Percentiles rank a stretch among this genome's conserved stretches.
Conservation (phyloP, 2,329 filamentous ascomycete species). For the Cladosporium cucumerinum region DNA sequence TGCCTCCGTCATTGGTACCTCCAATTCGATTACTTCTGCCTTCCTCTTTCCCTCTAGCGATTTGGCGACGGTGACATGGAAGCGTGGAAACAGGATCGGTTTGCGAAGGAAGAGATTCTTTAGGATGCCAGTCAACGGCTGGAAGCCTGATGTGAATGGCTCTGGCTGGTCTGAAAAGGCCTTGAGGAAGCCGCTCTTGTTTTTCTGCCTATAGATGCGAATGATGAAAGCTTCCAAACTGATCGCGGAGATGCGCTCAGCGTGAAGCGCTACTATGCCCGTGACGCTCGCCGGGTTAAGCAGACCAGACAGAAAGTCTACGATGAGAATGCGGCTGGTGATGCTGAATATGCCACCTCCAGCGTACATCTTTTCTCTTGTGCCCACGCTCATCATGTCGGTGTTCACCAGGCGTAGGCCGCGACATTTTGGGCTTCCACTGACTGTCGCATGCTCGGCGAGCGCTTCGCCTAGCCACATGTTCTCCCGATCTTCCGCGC, state of each 20-base stretch:
- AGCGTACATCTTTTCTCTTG: conserved; percentile 86
- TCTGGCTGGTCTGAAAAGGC: conserved; percentile 94
- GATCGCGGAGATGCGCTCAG: conserved; percentile 79
- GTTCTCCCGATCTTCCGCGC: conserved; percentile 90
- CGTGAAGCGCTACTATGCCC: conserved; percentile 81
- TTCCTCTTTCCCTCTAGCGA: conserved; percentile 88
- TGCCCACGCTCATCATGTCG: conserved; percentile 81
- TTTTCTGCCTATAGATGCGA: conserved; percentile 88
- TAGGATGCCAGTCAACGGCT: conserved; percentile 85
- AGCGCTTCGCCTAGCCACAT: conserved; percentile 94
- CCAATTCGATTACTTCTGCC: conserved; percentile 94
- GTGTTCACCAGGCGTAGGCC: conserved; percentile 92
- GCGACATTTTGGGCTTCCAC: conserved; percentile 73
- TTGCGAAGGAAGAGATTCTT: conserved; percentile 87
- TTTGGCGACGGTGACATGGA: conserved; percentile 84
- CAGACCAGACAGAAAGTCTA: conserved; percentile 83
- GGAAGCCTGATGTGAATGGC: conserved; percentile 82
- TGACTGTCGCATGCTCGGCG: conserved; percentile 91
- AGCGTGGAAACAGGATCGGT: conserved; percentile 86
- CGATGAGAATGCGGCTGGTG: conserved; percentile 90
- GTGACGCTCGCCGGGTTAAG: conserved; percentile 82
- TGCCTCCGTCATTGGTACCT: conserved; percentile 89
- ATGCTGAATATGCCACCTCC: conserved; percentile 91
- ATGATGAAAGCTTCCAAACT: conserved; percentile 93
- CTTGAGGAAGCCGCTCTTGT: conserved; percentile 90